Conservation (phyloP, 106 monocot genomes). For the Alisma plantagoaquatica region DNA sequence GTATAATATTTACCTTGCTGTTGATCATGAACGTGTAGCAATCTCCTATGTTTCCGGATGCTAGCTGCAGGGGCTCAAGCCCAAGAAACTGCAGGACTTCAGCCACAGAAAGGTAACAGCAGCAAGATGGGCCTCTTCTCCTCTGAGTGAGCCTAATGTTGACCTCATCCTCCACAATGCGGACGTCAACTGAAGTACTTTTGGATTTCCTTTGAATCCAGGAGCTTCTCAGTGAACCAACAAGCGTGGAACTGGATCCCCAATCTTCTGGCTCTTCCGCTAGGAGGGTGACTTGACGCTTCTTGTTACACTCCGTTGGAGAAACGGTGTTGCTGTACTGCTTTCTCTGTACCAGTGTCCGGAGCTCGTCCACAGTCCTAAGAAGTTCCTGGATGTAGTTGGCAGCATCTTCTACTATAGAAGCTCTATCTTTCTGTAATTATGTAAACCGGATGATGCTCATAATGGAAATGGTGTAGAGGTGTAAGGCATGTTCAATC, state of each 20-base stretch:
- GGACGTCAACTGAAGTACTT: constrained; percentile 55
- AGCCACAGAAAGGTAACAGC: constrained; percentile 33
- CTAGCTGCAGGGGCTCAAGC: constrained; percentile 62
- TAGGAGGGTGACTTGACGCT: not conserved
- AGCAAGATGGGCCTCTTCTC: constrained; percentile 16
- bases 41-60: constrained; percentile 71
- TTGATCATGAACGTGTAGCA: constrained; percentile 69
- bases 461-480: too few species aligned
- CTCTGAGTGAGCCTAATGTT: constrained; percentile 61
- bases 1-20: constrained; percentile 33
- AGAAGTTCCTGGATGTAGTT: constrained; percentile 79
- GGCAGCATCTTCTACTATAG: constrained; percentile 58
- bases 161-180: constrained; percentile 88
- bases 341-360: constrained; percentile 44
- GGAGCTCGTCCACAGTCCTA: constrained; percentile 61
- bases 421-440: constrained; percentile 58
- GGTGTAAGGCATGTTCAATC: not conserved
- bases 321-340: constrained; percentile 10
- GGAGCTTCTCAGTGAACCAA: constrained; percentile 40
- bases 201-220: constrained; percentile 63
- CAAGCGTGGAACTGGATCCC: constrained; percentile 21
- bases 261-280: constrained; percentile 20
- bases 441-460: not conserved
- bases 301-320: too few species aligned
- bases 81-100: constrained; percentile 45